Conservation (phyloP, 176 grass and related monocot species). For the Puya raimondii region DNA sequence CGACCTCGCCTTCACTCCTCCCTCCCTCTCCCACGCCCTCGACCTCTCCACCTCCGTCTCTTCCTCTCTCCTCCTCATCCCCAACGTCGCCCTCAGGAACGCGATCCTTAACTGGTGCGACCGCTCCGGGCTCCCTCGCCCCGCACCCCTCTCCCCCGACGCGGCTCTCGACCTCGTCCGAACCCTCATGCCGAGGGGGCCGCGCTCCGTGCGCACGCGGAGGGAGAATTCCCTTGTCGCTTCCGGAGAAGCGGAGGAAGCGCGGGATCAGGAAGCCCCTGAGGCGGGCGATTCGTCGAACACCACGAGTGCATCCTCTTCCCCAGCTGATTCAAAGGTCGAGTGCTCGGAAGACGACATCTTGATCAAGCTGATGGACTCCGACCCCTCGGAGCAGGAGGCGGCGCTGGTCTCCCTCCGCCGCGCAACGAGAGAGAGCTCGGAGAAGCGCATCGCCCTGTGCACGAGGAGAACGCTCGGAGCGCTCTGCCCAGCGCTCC, state of each 20-base stretch:
- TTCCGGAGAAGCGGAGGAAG: conserved; percentile 10
- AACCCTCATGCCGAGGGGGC: conserved; percentile 15
- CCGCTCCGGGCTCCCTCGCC: conserved; percentile 14
- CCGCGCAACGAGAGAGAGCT: conserved; percentile 60
- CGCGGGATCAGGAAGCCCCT: conserved; percentile 9
- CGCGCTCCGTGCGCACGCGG: not conserved
- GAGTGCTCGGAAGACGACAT: conserved; percentile 57
- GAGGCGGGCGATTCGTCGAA: not conserved
- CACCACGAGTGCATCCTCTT: too few species aligned
- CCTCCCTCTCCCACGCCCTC: conserved; percentile 14
- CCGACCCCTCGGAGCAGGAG: conserved; percentile 37
- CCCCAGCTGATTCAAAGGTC: not conserved
- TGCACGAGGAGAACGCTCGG: conserved; percentile 67
- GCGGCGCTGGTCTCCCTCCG: conserved; percentile 47
- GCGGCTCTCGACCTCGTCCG: conserved; percentile 19
- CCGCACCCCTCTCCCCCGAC: conserved; percentile 19
- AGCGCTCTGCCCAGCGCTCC: conserved; percentile 65
- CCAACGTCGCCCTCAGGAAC: conserved; percentile 30
- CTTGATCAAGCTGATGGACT: conserved; percentile 35
- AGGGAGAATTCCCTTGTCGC: conserved; percentile 1
- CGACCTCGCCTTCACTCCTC: conserved; percentile 25
- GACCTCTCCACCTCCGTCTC: conserved; percentile 12
- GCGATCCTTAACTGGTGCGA: conserved; percentile 42
- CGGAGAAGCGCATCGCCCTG: conserved; percentile 33
- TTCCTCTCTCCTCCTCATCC: conserved; percentile 19